These are phyloP conservation scores for Solanum phureja DNA, from an alignment of 257 asterid species.

Conservation along the genomic window DNA sequence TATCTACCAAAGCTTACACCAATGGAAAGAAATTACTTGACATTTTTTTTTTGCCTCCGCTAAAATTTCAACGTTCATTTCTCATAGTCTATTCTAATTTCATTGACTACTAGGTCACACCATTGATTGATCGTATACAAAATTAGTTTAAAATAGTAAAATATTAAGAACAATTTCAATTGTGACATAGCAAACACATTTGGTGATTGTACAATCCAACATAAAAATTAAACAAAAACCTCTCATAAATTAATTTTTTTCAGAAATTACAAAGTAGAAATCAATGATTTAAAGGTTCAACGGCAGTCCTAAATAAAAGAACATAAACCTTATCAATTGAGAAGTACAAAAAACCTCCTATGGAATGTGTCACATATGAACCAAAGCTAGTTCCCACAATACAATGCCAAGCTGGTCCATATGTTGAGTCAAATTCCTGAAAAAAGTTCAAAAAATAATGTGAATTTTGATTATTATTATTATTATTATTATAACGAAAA, in stretches of 20 bases:
- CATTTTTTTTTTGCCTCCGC: neutral
- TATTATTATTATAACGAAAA: neutral
- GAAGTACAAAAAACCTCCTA: constrained; percentile 84
- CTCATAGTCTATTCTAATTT: neutral
- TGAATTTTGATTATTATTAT: neutral
- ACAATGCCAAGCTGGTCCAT: constrained; percentile 97
- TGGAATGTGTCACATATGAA: constrained; percentile 75
- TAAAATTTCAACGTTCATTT: neutral
- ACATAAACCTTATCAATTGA: constrained; percentile 70
- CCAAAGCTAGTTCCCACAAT: constrained; percentile 83
- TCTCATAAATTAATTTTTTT: neutral
- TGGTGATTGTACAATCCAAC: neutral
- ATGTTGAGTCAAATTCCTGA: constrained; percentile 68
- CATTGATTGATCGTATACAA: neutral
- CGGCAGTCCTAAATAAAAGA: constrained; percentile 82
- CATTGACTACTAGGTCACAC: neutral
- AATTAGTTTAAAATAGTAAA: neutral
- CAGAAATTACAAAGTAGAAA: neutral
- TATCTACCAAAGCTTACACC: neutral
- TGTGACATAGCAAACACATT: neutral
- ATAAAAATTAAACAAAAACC: neutral
- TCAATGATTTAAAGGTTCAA: constrained; percentile 49
- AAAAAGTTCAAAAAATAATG: neutral
- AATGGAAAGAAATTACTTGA: neutral
- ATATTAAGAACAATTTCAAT: neutral